phyloP scores from a whole-genome alignment of 768 basidiomycete species.

The Leucosporidium creatinivorum region DNA sequence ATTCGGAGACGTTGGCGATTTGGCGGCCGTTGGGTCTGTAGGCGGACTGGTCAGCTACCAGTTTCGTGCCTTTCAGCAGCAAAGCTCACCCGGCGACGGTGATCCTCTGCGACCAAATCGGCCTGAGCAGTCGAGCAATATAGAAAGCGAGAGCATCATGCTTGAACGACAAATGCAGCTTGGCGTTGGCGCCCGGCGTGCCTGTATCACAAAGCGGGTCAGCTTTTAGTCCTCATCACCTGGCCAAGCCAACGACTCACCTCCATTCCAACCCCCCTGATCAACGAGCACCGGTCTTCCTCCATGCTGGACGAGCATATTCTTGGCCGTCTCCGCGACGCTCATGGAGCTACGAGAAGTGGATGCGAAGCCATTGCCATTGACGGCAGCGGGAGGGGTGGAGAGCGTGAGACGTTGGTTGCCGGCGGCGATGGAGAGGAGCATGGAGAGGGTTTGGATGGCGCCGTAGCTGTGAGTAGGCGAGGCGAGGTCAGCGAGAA shows the following conservation, averaged over 20 bases:
- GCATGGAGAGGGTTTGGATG: slow-evolving; percentile 87
- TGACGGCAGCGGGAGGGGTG: neutral
- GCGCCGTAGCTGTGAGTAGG: slow-evolving; percentile 63
- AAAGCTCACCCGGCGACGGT: slow-evolving; percentile 42
- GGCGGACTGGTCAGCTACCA: neutral
- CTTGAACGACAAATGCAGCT: slow-evolving; percentile 59
- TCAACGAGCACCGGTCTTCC: slow-evolving; percentile 53
- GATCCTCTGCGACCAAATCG: slow-evolving; percentile 78
- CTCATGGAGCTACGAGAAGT: too few species aligned
- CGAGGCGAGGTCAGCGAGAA: neutral
- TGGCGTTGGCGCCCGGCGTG: slow-evolving; percentile 29
- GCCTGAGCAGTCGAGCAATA: slow-evolving; percentile 73
- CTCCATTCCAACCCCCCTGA: slow-evolving; percentile 29
- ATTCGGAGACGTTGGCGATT: slow-evolving; percentile 54
- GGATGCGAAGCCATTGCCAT: neutral
- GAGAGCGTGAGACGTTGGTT: slow-evolving; percentile 58
- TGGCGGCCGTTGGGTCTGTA: slow-evolving; percentile 45
- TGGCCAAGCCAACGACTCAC: neutral
- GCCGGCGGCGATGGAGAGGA: slow-evolving; percentile 73
- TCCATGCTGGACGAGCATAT: slow-evolving; percentile 39
- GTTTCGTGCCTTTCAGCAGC: neutral
- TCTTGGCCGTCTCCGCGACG: slow-evolving; percentile 41
- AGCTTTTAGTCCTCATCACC: too few species aligned
- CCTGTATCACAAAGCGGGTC: neutral
- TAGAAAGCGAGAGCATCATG: slow-evolving; percentile 82